Conservation (phyloP, 1,139 yeast genomes). For the Taiozyma sp. region DNA sequence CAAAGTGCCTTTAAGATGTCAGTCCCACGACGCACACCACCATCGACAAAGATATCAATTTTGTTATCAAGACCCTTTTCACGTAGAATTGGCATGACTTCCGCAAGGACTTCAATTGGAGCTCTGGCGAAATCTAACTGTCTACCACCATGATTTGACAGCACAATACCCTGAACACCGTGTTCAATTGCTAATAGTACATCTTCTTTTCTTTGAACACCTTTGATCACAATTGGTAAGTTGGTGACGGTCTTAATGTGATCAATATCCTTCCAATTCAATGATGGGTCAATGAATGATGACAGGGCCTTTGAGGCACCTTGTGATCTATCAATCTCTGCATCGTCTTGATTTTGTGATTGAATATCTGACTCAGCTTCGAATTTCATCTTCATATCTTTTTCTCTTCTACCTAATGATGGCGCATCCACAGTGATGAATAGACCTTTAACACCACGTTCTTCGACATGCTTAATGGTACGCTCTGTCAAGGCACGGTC, state of each 20-base stretch:
- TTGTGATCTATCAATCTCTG: slow-evolving; percentile 57
- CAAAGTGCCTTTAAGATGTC: slow-evolving; percentile 68
- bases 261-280: slow-evolving; percentile 49
- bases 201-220: slow-evolving; percentile 68
- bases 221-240: slow-evolving; percentile 55
- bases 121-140: slow-evolving; percentile 66
- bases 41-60: slow-evolving; percentile 44
- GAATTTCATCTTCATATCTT: slow-evolving; percentile 65
- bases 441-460: slow-evolving; percentile 55
- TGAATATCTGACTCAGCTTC: slow-evolving; percentile 57
- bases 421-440: slow-evolving; percentile 87
- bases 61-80: slow-evolving; percentile 35
- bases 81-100: slow-evolving; percentile 51
- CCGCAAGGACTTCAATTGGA: slow-evolving; percentile 65
- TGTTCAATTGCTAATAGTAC: slow-evolving; percentile 60
- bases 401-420: slow-evolving; percentile 87
- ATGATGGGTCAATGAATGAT: slow-evolving; percentile 77
- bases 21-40: slow-evolving; percentile 60
- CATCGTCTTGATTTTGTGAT: slow-evolving; percentile 43
- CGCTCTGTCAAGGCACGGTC: slow-evolving; percentile 58
- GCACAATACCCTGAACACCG: slow-evolving; percentile 69
- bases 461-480: slow-evolving; percentile 48
- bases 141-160: slow-evolving; percentile 75
- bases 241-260: slow-evolving; percentile 35
- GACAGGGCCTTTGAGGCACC: slow-evolving; percentile 90